Percentiles rank a stretch among this genome's conserved stretches.
Evolutionary conservation across 139 green algal species (phyloP).

Genomic region (Volvox africanus): DNA sequence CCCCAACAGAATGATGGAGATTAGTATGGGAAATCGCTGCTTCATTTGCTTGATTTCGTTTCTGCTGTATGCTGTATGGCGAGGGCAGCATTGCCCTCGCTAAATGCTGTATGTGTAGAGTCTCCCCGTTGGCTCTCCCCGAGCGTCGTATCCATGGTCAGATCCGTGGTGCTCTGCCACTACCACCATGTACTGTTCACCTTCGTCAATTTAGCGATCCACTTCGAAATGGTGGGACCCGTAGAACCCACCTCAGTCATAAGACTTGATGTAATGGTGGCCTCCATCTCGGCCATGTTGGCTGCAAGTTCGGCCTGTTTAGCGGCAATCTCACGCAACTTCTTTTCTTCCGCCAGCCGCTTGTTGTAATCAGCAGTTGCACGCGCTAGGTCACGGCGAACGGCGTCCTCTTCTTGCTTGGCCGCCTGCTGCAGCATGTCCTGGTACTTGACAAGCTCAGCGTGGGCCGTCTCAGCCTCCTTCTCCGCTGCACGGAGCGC

Average conservation of each 20-base stretch:
- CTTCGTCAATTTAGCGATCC: too few species aligned
- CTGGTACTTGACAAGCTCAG: conserved; percentile 63
- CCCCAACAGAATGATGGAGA: too few species aligned
- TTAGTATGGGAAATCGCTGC: too few species aligned
- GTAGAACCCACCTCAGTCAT: conserved; percentile 55
- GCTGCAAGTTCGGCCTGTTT: conserved; percentile 63
- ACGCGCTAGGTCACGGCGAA: conserved; percentile 48
- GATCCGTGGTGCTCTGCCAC: too few species aligned
- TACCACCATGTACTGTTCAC: too few species aligned
- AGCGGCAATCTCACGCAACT: conserved; percentile 42
- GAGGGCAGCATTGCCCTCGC: too few species aligned
- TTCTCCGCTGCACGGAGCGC: conserved; percentile 54
- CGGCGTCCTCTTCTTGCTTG: conserved; percentile 46
- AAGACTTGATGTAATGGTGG: conserved; percentile 56
- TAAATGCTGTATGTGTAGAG: too few species aligned
- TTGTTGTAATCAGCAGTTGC: conserved; percentile 59
- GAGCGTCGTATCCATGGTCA: too few species aligned
- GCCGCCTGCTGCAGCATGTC: conserved; percentile 56
- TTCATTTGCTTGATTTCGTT: too few species aligned
- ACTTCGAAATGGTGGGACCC: too few species aligned
- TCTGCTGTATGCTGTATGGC: too few species aligned
- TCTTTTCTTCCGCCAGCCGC: conserved; percentile 57
- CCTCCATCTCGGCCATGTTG: conserved; percentile 66
- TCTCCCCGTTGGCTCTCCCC: too few species aligned
- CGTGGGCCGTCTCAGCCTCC: conserved; percentile 57